Base-by-base conservation (phyloP, 2,329 filamentous ascomycete species). In the Parastagonospora avenae region DNA sequence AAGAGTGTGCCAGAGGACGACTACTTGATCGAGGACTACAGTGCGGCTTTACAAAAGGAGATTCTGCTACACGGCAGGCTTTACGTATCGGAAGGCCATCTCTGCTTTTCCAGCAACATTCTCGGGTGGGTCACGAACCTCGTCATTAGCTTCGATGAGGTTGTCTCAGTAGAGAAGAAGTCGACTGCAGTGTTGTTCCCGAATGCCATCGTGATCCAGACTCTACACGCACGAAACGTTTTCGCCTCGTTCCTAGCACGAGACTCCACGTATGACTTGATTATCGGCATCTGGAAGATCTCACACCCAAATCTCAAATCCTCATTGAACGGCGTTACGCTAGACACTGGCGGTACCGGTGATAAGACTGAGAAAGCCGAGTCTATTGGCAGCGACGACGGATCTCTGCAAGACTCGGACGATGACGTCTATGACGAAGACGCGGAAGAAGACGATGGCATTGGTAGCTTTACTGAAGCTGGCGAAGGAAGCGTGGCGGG, bases 71-170 rank as follows among this genome's bases (percentile, higher is more conserved):
- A 97, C 62, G 94, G 94, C 5, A 85, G 94, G 35, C 82, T 99
- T 11, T 99, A 99, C 68, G 91, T 99, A 36, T 97, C 94, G 0
- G 94, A 99, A 76, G 92, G 93, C 9, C 93, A 99, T 70, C 85
- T 99, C 40, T 99, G 94, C 78, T 99, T 99, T 76, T 97, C 92
- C 67, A 97, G 94, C 79, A 99, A 99, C 71, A 99, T 99, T 60
- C 84, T 99, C 40, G 94, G 94, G 46, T 99, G 94, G 94, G 90
- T 95, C 16, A 99, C 94, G 0, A 99, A 94, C 1, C 80, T 99
- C 36, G 93, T 99, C 45, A 96, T 99, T 79, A 95, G 92, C 73
- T 99, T 99, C 71, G 94, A 99, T 68, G 94, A 99, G 74, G 91
- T 99, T 50, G 91, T 97, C 15, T 92, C 93, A 1, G 90, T 99